phyloP scores from a whole-genome alignment of 2,329 filamentous ascomycete genomes.

The Pochonia chlamydosporia region DNA sequence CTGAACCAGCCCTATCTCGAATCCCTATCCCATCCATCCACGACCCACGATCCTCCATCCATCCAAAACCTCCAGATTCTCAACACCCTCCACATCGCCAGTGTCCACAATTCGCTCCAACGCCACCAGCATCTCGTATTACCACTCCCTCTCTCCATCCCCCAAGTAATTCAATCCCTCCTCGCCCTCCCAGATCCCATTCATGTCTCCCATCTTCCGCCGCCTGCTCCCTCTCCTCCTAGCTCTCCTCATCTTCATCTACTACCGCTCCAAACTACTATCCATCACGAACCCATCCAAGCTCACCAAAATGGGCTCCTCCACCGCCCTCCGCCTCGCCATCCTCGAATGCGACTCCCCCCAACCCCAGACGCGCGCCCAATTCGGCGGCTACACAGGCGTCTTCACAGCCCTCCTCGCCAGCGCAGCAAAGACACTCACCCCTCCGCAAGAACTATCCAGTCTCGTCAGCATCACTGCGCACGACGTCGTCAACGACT shows the following conservation, averaged over 20 bases:
- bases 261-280: background rate
- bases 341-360: slow-evolving; percentile 86
- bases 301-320: background rate
- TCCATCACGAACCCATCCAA: no score
- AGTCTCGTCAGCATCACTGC: slow-evolving; percentile 52
- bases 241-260: background rate
- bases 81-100: no score
- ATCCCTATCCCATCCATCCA: no score
- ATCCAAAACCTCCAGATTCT: no score
- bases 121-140: no score
- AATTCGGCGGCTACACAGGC: slow-evolving; percentile 67
- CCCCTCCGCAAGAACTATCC: slow-evolving; percentile 32
- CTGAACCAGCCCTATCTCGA: no score
- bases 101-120: no score
- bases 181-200: no score
- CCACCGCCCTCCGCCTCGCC: slow-evolving; percentile 61
- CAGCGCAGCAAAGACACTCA: slow-evolving; percentile 43
- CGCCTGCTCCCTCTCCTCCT: background rate
- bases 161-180: no score
- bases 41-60: no score
- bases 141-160: background rate
- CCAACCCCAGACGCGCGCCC: slow-evolving; percentile 53
- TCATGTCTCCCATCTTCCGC: no score
- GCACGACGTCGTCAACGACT: slow-evolving; percentile 65
- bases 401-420: slow-evolving; percentile 59